Conservation (phyloP, 768 basidiomycete genomes). For the Lentinula edodes region DNA sequence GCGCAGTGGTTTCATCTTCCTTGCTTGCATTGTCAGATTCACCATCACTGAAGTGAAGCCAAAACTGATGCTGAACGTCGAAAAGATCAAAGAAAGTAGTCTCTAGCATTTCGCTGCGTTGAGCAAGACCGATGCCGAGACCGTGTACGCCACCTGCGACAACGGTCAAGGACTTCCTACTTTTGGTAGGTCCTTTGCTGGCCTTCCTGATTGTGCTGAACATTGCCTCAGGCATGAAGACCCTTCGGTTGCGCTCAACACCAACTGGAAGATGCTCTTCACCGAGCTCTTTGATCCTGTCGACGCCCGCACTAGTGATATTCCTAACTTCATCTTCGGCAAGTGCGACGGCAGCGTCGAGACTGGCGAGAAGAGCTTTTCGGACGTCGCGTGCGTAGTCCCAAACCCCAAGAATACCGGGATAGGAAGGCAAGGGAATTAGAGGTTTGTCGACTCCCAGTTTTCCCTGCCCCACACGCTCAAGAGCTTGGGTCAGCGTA, state of each 20-base stretch:
- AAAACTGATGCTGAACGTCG: constrained; percentile 79
- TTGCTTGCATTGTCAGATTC: constrained; percentile 19
- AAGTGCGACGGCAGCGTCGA: constrained; percentile 73
- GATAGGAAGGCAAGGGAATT: constrained; percentile 69
- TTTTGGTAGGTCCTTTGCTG: constrained; percentile 30
- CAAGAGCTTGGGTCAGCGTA: constrained; percentile 63
- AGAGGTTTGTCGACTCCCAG: constrained; percentile 47
- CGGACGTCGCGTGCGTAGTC: constrained; percentile 83
- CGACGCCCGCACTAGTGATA: constrained; percentile 60
- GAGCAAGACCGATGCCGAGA: constrained; percentile 77
- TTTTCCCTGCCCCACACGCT: constrained; percentile 71
- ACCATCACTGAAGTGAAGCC: constrained; percentile 59
- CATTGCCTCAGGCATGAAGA: constrained; percentile 99
- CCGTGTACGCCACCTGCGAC: constrained; percentile 77
- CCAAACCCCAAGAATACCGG: constrained; percentile 79
- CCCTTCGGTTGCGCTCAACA: constrained; percentile 73
- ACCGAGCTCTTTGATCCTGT: constrained; percentile 60
- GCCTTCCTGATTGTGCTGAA: constrained; percentile 56
- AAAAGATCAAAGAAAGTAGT: constrained; percentile 81
- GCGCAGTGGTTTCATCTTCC: constrained; percentile 29
- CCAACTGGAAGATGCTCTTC: constrained; percentile 75
- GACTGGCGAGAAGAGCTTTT: constrained; percentile 63
- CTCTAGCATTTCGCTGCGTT: constrained; percentile 72
- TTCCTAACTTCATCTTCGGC: constrained; percentile 82
- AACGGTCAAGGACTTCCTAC: constrained; percentile 34